Conservation (phyloP, 176 grass and related monocot genomes). For the Zea mays region DNA sequence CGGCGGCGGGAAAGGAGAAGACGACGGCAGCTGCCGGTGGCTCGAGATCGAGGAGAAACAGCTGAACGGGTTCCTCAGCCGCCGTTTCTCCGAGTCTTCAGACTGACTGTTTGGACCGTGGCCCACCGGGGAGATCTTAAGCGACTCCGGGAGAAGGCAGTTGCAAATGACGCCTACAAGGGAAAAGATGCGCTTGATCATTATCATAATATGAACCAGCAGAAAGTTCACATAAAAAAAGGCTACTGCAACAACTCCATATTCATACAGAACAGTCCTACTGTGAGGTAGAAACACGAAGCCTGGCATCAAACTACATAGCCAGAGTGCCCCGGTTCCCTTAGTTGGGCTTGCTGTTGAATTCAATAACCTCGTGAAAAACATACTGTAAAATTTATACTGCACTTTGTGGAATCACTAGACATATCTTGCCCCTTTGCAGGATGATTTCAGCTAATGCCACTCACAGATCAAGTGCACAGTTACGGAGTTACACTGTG, state of each 20-base stretch:
- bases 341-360: conserved; percentile 3
- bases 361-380: background rate
- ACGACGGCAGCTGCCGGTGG: too few relatives aligned
- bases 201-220: background rate
- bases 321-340: background rate
- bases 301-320: background rate
- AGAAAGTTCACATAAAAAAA: background rate
- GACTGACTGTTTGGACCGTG: too few relatives aligned
- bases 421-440: background rate
- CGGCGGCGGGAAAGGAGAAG: too few relatives aligned
- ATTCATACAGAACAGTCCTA: background rate
- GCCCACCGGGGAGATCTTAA: too few relatives aligned
- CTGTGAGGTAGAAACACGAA: background rate
- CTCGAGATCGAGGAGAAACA: too few relatives aligned
- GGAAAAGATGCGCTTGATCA: background rate
- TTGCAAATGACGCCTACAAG: conserved; percentile 77
- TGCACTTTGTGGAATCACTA: background rate
- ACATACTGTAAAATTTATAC: background rate
- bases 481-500: conserved; percentile 7
- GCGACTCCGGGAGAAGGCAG: too few relatives aligned
- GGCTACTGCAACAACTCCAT: background rate
- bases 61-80: too few relatives aligned
- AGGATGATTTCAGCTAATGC: background rate
- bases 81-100: too few relatives aligned
- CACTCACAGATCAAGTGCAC: background rate